A percentile compares a stretch with the other conserved stretches of the same genome.
phyloP scores from a whole-genome alignment of 1,284 basidiomycete species.

The Microbotryum silenes-acaulis region DNA sequence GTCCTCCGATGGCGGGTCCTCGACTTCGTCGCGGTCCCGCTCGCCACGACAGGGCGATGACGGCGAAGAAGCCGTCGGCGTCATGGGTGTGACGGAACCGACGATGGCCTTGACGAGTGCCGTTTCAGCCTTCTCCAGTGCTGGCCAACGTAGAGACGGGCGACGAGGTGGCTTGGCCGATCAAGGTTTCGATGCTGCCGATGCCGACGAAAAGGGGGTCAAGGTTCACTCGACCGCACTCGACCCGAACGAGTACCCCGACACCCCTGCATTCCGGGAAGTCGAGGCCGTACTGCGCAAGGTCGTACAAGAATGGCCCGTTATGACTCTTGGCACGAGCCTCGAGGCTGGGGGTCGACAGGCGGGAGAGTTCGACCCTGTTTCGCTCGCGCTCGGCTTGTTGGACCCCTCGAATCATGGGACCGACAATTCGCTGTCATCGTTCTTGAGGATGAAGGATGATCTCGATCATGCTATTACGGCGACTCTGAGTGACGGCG shows the following conservation, averaged over 20 bases:
- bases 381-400: conserved; percentile 78
- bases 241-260: conserved; percentile 29
- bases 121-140: conserved; percentile 23
- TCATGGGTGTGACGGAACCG: not conserved
- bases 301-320: conserved; percentile 82
- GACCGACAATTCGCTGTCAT: conserved; percentile 58
- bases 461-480: conserved; percentile 68
- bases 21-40: not conserved
- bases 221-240: not conserved
- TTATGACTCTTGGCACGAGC: conserved; percentile 59
- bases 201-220: not conserved
- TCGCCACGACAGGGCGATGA: conserved; percentile 1
- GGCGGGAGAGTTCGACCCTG: conserved; percentile 61
- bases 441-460: conserved; percentile 64
- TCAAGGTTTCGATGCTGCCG: conserved; percentile 14
- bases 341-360: conserved; percentile 14
- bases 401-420: conserved; percentile 55
- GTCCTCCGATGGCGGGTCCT: not conserved
- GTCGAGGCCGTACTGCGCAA: conserved; percentile 57
- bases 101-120: conserved; percentile 15
- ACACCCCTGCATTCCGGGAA: conserved; percentile 37
- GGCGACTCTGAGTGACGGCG: conserved; percentile 70
- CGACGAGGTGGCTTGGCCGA: conserved; percentile 25
- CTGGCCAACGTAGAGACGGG: conserved; percentile 18
- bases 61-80: not conserved